Percentiles rank a stretch among this genome's conserved stretches.
These are phyloP conservation scores for Mycena rebaudengoi DNA, from an alignment of 768 basidiomycete genomes.

Conservation along the genomic window DNA sequence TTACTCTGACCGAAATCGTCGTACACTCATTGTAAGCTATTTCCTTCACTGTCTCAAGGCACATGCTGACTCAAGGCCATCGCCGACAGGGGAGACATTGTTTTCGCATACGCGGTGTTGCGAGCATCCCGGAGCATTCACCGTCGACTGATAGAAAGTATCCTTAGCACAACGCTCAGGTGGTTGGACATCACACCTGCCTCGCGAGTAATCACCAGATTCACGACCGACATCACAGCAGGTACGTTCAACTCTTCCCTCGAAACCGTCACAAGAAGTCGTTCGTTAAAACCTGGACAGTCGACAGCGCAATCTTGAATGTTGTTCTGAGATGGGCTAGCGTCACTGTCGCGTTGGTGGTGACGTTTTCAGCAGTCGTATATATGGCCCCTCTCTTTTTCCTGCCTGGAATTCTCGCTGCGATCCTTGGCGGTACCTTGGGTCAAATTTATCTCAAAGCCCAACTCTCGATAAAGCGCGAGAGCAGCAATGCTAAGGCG, in stretches of 20 bases:
- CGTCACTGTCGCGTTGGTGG: background rate
- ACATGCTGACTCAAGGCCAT: too few species aligned
- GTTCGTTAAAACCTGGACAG: too few species aligned
- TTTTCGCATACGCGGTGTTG: conserved; percentile 57
- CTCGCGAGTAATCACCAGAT: conserved; percentile 67
- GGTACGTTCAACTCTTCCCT: too few species aligned
- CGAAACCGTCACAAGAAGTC: too few species aligned
- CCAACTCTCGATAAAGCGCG: conserved; percentile 58
- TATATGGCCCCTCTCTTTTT: conserved; percentile 55
- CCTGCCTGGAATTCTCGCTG: conserved; percentile 49
- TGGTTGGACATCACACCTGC: conserved; percentile 58
- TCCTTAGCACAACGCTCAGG: conserved; percentile 69
- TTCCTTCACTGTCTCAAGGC: too few species aligned
- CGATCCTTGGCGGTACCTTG: conserved; percentile 51
- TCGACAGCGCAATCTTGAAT: too few species aligned
- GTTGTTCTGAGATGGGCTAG: too few species aligned
- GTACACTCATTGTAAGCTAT: too few species aligned
- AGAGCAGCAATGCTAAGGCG: conserved; percentile 52
- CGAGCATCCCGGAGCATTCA: conserved; percentile 67
- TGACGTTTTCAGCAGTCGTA: conserved; percentile 53
- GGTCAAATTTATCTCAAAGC: conserved; percentile 55
- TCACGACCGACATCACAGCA: conserved; percentile 63
- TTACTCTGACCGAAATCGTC: too few species aligned
- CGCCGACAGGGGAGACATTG: too few species aligned
- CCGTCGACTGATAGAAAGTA: conserved; percentile 54